Percentiles rank a stretch among this genome's conserved stretches.
Evolutionary conservation across 805 yeast genomes (phyloP).

Genomic region (Zygosaccharomyces siamensis): DNA sequence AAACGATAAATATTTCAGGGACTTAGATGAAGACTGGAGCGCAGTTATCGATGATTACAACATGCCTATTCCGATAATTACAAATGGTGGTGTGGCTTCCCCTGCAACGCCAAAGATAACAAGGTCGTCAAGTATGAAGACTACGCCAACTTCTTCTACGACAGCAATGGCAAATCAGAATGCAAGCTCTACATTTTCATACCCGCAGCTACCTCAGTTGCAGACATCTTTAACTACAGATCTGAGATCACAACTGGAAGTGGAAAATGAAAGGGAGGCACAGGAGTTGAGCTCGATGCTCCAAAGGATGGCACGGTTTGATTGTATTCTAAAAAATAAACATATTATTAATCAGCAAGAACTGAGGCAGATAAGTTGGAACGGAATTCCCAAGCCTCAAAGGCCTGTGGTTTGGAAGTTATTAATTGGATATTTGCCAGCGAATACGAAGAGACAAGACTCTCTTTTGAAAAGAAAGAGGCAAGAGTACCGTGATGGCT

Average conservation of each 20-base stretch:
- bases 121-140: conserved; percentile 26
- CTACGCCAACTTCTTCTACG: conserved; percentile 11
- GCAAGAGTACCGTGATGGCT: conserved; percentile 76
- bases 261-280: conserved; percentile 30
- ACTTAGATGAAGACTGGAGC: conserved; percentile 91
- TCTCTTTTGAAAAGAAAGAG: conserved; percentile 72
- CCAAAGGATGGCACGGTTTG: conserved; percentile 62
- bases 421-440: conserved; percentile 82
- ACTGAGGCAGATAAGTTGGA: conserved; percentile 81
- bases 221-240: conserved; percentile 21
- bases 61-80: conserved; percentile 32
- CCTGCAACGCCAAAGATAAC: conserved; percentile 22
- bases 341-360: conserved; percentile 62
- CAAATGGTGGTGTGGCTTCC: conserved; percentile 30
- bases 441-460: conserved; percentile 71
- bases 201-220: conserved; percentile 32
- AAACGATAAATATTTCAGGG: conserved; percentile 46
- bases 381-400: conserved; percentile 80
- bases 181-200: conserved; percentile 16
- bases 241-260: conserved; percentile 22
- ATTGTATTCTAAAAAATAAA: conserved; percentile 48
- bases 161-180: conserved; percentile 8
- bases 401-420: conserved; percentile 88
- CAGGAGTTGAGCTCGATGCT: conserved; percentile 54
- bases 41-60: conserved; percentile 54